A percentile compares a stretch with the other conserved stretches of the same genome.
Evolutionary conservation across 208 protist species (phyloP).

Genomic region (Acanthamoeba healyi): DNA sequence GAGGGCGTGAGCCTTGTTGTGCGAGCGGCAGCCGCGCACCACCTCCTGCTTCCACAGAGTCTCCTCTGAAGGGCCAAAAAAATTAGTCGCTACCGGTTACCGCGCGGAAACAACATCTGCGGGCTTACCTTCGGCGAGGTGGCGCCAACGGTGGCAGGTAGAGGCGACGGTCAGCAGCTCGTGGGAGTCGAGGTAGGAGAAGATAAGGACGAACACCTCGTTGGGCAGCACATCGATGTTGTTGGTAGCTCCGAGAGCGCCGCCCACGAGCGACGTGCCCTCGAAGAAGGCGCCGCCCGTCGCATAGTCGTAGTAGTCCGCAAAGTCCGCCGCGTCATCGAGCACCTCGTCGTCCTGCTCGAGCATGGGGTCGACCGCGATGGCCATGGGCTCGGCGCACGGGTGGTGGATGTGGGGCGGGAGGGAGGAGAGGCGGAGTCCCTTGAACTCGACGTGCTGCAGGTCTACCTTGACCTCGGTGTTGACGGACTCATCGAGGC

Average conservation of each 20-base stretch:
- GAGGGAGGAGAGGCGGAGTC: slow-evolving; percentile 11
- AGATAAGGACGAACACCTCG: slow-evolving; percentile 69
- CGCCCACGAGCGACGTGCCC: background rate
- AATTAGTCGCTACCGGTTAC: too few species aligned
- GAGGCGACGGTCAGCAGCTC: slow-evolving; percentile 40
- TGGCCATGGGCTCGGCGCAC: background rate
- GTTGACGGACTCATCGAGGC: slow-evolving; percentile 8
- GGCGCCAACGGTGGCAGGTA: slow-evolving; percentile 47
- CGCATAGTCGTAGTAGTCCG: slow-evolving; percentile 7
- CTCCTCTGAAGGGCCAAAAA: too few species aligned
- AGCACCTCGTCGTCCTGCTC: background rate
- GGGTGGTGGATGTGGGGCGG: background rate
- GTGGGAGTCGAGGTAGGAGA: slow-evolving; percentile 40
- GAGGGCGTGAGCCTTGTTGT: background rate
- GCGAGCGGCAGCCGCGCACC: slow-evolving; percentile 33
- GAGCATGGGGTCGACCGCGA: background rate
- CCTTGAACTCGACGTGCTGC: slow-evolving; percentile 64
- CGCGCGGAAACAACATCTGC: too few species aligned
- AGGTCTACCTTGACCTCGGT: slow-evolving; percentile 44
- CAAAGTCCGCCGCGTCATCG: background rate
- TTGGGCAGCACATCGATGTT: slow-evolving; percentile 64
- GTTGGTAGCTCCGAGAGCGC: background rate
- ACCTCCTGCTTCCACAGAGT: slow-evolving; percentile 70
- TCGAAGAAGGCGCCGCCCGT: background rate
- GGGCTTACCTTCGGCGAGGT: slow-evolving; percentile 48